phyloP scores from a whole-genome alignment of 352 stramenopile genomes.

The Pythium utonaiense region DNA sequence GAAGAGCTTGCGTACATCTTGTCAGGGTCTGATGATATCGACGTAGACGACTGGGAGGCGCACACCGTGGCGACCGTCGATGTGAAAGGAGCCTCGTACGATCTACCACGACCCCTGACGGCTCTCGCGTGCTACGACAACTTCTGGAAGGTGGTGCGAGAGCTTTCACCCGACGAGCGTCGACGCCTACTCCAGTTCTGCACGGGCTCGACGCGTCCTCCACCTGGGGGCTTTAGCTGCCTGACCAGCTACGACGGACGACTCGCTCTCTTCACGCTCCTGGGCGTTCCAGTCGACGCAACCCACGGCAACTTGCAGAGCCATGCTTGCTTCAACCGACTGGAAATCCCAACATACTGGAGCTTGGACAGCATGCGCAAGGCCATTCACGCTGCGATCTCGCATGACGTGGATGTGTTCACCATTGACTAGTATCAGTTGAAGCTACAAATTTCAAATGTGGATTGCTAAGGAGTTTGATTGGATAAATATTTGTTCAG shows the following conservation, averaged over 20 bases:
- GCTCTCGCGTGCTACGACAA: slow-evolving; percentile 7
- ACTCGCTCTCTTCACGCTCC: slow-evolving; percentile 30
- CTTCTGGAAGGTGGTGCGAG: slow-evolving; percentile 59
- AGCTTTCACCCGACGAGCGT: slow-evolving; percentile 32
- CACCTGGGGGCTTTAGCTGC: slow-evolving; percentile 17
- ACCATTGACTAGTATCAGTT: too few species aligned
- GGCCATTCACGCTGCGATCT: too few species aligned
- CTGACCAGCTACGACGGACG: slow-evolving; percentile 25
- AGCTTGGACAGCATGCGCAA: too few species aligned
- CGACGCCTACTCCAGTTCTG: slow-evolving; percentile 38
- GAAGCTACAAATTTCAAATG: too few species aligned
- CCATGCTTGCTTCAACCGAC: slow-evolving; percentile 48
- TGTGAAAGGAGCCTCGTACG: slow-evolving; percentile 11
- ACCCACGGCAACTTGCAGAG: slow-evolving; percentile 39
- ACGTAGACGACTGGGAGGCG: slow-evolving; percentile 90
- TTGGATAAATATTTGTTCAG: too few species aligned
- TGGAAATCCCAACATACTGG: too few species aligned
- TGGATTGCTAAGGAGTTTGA: too few species aligned
- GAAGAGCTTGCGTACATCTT: slow-evolving; percentile 93
- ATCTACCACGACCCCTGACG: too few species aligned
- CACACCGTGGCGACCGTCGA: slow-evolving; percentile 53
- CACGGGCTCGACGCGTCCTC: slow-evolving; percentile 17
- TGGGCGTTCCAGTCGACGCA: slow-evolving; percentile 13
- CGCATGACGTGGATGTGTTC: too few species aligned
- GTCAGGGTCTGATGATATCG: slow-evolving; percentile 87